phyloP scores from a whole-genome alignment of 345 rosid species.

The Arabidopsis suecica region DNA sequence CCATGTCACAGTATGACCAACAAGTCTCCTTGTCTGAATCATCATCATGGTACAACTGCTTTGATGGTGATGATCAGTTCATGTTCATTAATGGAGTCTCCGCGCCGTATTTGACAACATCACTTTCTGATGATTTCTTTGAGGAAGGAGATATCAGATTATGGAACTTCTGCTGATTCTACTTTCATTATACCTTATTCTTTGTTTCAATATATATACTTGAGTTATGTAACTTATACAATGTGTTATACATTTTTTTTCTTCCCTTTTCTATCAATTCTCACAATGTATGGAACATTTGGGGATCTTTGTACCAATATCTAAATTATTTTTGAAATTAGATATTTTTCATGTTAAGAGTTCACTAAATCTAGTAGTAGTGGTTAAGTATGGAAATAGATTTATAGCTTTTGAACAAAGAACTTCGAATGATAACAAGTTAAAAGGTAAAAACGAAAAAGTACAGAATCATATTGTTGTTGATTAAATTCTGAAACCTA shows the following conservation, averaged over 20 bases:
- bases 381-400: neutral
- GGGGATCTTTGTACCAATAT: slow-evolving; percentile 32
- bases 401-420: neutral
- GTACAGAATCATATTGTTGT: neutral
- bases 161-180: slow-evolving; percentile 79
- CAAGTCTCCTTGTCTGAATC: slow-evolving; percentile 51
- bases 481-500: neutral
- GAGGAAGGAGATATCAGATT: slow-evolving; percentile 75
- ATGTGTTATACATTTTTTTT: slow-evolving; percentile 13
- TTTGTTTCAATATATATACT: slow-evolving; percentile 31
- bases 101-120: slow-evolving; percentile 44
- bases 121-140: slow-evolving; percentile 57
- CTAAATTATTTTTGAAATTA: slow-evolving; percentile 10
- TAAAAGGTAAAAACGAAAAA: neutral
- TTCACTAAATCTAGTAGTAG: neutral
- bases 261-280: neutral
- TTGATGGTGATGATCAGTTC: slow-evolving; percentile 64
- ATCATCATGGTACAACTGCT: slow-evolving; percentile 56
- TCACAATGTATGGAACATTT: slow-evolving; percentile 19
- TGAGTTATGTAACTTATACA: slow-evolving; percentile 37
- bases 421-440: neutral
- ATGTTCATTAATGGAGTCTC: slow-evolving; percentile 51
- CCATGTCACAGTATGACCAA: slow-evolving; percentile 49
- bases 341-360: neutral
- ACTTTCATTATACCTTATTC: slow-evolving; percentile 24